Conservation (phyloP, 192 early-diverging fungal genomes). For the Mortierella alpina region DNA sequence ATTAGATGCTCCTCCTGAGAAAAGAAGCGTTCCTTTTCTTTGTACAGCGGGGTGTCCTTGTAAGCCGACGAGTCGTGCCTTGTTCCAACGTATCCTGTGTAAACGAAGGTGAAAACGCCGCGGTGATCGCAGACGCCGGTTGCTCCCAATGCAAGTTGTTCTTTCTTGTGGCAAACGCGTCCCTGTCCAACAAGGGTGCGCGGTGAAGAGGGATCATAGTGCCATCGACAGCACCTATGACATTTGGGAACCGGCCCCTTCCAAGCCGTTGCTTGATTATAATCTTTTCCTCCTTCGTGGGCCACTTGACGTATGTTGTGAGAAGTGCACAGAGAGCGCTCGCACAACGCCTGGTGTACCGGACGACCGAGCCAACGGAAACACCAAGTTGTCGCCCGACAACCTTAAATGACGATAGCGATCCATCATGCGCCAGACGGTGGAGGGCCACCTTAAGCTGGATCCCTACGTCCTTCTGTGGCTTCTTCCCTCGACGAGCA, state of each 20-base stretch:
- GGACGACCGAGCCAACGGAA: background rate
- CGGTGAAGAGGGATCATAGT: constrained; percentile 5
- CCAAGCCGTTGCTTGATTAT: background rate
- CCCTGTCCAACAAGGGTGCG: background rate
- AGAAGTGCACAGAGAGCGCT: background rate
- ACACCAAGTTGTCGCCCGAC: background rate
- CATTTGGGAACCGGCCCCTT: constrained; percentile 1
- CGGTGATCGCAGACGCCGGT: constrained; percentile 17
- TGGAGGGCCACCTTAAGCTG: constrained; percentile 8
- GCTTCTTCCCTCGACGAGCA: background rate
- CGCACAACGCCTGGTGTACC: background rate
- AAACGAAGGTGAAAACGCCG: constrained; percentile 7
- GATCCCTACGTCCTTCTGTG: background rate
- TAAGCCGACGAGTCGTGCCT: constrained; percentile 14
- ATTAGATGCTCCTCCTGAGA: constrained; percentile 10
- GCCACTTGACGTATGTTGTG: constrained; percentile 1
- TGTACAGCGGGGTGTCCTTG: constrained; percentile 13
- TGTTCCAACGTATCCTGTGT: constrained; percentile 9
- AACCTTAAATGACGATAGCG: background rate
- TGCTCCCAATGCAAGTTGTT: constrained; percentile 3
- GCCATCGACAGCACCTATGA: constrained; percentile 17
- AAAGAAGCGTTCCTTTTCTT: constrained; percentile 5
- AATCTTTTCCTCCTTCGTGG: background rate
- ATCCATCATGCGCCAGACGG: constrained; percentile 8
- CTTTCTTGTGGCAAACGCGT: constrained; percentile 14